phyloP scores from a whole-genome alignment of 768 basidiomycete species.

The Termitomyces sp. region DNA sequence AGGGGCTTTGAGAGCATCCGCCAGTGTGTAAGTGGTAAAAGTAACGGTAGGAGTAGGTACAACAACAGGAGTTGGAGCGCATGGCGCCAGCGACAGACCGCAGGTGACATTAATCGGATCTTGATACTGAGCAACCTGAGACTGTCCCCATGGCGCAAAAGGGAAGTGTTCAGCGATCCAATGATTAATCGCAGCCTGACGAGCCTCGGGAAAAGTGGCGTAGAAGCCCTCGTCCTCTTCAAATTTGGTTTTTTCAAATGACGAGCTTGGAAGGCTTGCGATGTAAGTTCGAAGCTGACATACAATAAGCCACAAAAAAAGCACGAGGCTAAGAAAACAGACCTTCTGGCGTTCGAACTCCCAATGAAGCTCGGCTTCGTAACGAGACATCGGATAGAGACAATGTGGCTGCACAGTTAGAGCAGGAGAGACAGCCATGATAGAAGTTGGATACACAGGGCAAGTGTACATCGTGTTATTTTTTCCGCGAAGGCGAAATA shows the following conservation, averaged over 20 bases:
- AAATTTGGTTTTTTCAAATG: conserved; percentile 12
- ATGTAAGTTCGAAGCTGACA: neutral
- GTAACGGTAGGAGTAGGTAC: neutral
- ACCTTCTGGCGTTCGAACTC: conserved; percentile 5
- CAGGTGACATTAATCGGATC: neutral
- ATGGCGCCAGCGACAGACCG: neutral
- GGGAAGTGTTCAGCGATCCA: conserved; percentile 7
- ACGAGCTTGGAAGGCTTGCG: neutral
- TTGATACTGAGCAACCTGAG: neutral
- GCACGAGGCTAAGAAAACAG: neutral
- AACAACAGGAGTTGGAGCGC: neutral
- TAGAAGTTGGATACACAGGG: neutral
- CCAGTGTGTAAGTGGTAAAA: neutral
- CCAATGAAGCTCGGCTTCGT: conserved; percentile 8
- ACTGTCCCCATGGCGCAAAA: neutral
- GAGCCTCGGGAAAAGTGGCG: conserved; percentile 12
- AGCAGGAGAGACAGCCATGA: neutral
- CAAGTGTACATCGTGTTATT: neutral
- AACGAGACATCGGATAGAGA: neutral
- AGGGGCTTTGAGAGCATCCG: neutral
- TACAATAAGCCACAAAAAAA: neutral
- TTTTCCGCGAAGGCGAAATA: neutral
- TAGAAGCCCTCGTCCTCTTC: conserved; percentile 14
- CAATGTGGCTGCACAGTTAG: neutral
- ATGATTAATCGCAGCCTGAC: conserved; percentile 9